phyloP scores from a whole-genome alignment of 129 eudicot species.

The Chrysanthemum seticuspe region DNA sequence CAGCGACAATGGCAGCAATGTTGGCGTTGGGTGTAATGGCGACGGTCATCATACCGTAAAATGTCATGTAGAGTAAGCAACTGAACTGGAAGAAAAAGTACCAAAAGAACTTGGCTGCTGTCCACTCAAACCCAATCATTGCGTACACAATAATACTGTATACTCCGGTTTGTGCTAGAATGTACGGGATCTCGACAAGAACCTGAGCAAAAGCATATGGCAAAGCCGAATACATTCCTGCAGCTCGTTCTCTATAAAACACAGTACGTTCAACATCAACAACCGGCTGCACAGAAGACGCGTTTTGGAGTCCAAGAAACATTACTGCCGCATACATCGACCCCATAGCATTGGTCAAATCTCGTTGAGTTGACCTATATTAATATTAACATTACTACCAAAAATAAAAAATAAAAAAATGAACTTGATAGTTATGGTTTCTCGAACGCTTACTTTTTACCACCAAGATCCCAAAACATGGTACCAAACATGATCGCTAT shows the following conservation, averaged over 20 bases:
- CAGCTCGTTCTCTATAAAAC: constrained; percentile 56
- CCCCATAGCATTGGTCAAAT: constrained; percentile 53
- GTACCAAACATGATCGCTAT: constrained; percentile 47
- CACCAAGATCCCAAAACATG: constrained; percentile 61
- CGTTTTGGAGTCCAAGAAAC: constrained; percentile 41
- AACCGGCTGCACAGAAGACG: constrained; percentile 47
- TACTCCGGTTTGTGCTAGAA: constrained; percentile 32
- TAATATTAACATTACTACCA: not conserved
- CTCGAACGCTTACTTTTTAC: constrained; percentile 32
- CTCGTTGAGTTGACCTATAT: constrained; percentile 31
- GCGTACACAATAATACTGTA: constrained; percentile 42
- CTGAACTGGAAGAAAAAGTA: constrained; percentile 41
- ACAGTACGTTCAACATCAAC: constrained; percentile 53
- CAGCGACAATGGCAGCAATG: constrained; percentile 43
- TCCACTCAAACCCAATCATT: constrained; percentile 55
- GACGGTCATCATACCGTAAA: constrained; percentile 55
- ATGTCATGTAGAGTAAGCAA: constrained; percentile 45
- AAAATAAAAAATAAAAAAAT: not conserved
- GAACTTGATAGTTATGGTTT: not conserved
- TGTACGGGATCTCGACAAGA: constrained; percentile 45
- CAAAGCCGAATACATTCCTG: constrained; percentile 57
- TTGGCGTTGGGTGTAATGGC: constrained; percentile 44
- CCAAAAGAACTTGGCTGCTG: constrained; percentile 41
- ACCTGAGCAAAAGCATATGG: constrained; percentile 55
- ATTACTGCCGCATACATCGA: constrained; percentile 47